These are phyloP conservation scores for Penicillium waksmanii DNA, from an alignment of 495 filamentous ascomycete genomes.

Conservation along the genomic window DNA sequence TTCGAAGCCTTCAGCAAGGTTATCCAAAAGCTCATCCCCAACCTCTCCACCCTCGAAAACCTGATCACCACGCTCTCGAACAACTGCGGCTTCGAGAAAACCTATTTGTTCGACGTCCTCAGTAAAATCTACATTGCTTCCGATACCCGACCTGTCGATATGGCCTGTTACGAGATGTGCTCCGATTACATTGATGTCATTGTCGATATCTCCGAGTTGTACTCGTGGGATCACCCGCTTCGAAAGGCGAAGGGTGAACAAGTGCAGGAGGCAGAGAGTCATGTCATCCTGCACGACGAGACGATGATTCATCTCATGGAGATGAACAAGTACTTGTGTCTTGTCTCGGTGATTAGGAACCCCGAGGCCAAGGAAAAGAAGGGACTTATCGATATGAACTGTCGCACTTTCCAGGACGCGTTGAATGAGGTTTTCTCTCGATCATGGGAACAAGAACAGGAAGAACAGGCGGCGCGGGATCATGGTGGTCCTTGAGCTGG, in stretches of 20 bases:
- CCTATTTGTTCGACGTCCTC: conserved; percentile 92
- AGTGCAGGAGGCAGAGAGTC: conserved; percentile 77
- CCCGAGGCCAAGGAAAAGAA: conserved; percentile 58
- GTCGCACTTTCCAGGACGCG: conserved; percentile 61
- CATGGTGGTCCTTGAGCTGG: not conserved
- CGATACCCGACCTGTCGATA: conserved; percentile 88
- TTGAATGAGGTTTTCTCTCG: conserved; percentile 60
- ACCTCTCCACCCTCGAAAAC: conserved; percentile 87
- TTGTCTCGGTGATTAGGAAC: conserved; percentile 77
- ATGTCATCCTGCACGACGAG: conserved; percentile 77
- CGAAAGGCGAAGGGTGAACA: conserved; percentile 63
- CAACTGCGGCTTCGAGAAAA: conserved; percentile 93
- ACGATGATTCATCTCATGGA: conserved; percentile 85
- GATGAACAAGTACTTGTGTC: conserved; percentile 84
- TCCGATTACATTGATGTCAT: conserved; percentile 98
- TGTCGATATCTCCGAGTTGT: conserved; percentile 93
- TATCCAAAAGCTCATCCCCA: conserved; percentile 94
- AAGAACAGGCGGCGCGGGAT: conserved; percentile 14
- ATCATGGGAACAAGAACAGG: conserved; percentile 45
- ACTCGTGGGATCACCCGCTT: conserved; percentile 71
- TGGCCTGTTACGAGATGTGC: conserved; percentile 94
- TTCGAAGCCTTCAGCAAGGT: conserved; percentile 98
- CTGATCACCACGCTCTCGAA: conserved; percentile 86
- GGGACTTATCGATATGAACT: conserved; percentile 64
- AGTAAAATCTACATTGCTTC: conserved; percentile 99